Conservation (phyloP, 1,139 yeast species). For the Candida freyschussii region DNA sequence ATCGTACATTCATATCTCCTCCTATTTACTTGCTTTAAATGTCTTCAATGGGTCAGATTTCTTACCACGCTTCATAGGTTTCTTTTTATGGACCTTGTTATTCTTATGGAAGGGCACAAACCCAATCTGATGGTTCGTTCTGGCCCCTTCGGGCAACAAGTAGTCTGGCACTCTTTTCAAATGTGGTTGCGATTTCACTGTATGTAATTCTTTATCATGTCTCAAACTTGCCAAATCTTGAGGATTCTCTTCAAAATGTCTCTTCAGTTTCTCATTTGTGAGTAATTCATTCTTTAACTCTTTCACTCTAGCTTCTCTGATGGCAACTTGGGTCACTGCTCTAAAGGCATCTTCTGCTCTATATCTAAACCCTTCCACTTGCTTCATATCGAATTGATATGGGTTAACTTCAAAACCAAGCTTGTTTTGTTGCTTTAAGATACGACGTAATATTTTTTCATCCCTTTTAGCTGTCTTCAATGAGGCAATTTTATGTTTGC, state of each 20-base stretch:
- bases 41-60: slow-evolving; percentile 72
- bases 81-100: slow-evolving; percentile 42
- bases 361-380: slow-evolving; percentile 93
- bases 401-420: slow-evolving; percentile 73
- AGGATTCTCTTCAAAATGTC: slow-evolving; percentile 98
- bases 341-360: slow-evolving; percentile 97
- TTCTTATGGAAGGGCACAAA: slow-evolving; percentile 73
- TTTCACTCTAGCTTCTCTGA: slow-evolving; percentile 89
- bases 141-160: slow-evolving; percentile 76
- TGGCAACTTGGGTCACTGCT: slow-evolving; percentile 84
- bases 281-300: slow-evolving; percentile 86
- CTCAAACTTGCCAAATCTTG: slow-evolving; percentile 84
- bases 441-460: slow-evolving; percentile 76
- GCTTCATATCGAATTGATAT: slow-evolving; percentile 86
- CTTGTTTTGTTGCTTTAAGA: slow-evolving; percentile 71
- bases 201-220: slow-evolving; percentile 86
- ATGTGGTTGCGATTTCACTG: slow-evolving; percentile 78
- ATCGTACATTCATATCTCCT: slow-evolving; percentile 1
- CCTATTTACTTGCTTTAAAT: slow-evolving; percentile 33
- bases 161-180: slow-evolving; percentile 91
- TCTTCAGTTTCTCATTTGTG: slow-evolving; percentile 82
- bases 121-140: slow-evolving; percentile 56
- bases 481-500: slow-evolving; percentile 81
- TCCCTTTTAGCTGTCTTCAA: slow-evolving; percentile 71
- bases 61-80: slow-evolving; percentile 34